Evolutionary conservation across 1,284 basidiomycete species (phyloP).

Genomic region (Violaceomyces palustris): DNA sequence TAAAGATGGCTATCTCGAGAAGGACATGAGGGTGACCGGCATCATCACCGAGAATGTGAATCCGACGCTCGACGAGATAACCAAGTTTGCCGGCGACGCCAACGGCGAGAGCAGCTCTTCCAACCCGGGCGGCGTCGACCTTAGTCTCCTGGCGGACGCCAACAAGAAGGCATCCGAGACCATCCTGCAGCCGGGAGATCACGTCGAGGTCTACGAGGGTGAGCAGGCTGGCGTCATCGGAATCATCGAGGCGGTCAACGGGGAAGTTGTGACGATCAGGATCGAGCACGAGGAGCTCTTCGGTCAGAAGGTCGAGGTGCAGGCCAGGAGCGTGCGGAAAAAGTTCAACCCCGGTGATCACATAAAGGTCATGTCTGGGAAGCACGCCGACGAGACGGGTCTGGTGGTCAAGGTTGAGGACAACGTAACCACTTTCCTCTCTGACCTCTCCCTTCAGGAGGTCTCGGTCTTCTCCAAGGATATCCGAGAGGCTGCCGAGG

Average conservation of each 20-base stretch:
- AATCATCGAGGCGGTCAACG: conserved; percentile 79
- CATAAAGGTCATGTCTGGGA: conserved; percentile 93
- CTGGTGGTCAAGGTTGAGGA: conserved; percentile 78
- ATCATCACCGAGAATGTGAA: conserved; percentile 84
- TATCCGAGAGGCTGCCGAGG: conserved; percentile 91
- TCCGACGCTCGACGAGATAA: conserved; percentile 92
- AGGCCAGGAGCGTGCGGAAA: conserved; percentile 83
- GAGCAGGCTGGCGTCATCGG: conserved; percentile 91
- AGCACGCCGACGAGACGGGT: conserved; percentile 92
- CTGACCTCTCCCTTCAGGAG: conserved; percentile 95
- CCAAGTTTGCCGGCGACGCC: conserved; percentile 67
- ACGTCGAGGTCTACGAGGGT: conserved; percentile 94
- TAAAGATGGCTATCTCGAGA: conserved; percentile 90
- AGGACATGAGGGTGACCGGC: conserved; percentile 80
- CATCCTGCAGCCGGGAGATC: conserved; percentile 93
- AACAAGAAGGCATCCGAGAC: conserved; percentile 78
- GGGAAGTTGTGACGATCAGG: conserved; percentile 80
- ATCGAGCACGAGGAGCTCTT: conserved; percentile 71
- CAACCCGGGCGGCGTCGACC: conserved; percentile 59
- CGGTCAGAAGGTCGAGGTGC: conserved; percentile 74
- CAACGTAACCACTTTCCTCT: conserved; percentile 89
- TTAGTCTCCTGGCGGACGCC: conserved; percentile 80
- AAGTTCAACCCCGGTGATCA: conserved; percentile 95
- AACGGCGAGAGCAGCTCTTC: conserved; percentile 28
- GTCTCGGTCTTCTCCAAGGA: conserved; percentile 97